These are phyloP conservation scores for Spergularia azorica DNA, from an alignment of 179 eudicot genomes.

Conservation along the genomic window DNA sequence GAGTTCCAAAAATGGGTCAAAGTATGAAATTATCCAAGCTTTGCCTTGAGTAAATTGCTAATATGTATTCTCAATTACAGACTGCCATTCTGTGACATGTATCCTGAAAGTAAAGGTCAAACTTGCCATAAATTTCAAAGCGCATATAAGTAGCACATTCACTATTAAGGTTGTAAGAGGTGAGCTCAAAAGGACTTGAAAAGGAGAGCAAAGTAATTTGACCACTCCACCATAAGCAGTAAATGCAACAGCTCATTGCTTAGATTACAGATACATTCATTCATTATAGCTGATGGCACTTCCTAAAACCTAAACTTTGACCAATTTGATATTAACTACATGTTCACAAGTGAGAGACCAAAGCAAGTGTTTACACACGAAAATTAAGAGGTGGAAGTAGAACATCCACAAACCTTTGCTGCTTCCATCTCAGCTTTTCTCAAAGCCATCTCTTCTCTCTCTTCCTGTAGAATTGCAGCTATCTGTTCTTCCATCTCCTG, in stretches of 20 bases:
- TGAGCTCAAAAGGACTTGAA: too few relatives aligned
- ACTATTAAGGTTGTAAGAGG: too few relatives aligned
- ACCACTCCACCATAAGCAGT: too few relatives aligned
- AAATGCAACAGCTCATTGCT: too few relatives aligned
- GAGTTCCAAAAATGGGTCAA: not conserved
- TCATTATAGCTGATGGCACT: too few relatives aligned
- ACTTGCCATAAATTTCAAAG: not conserved
- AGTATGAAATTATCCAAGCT: not conserved
- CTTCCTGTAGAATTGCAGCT: constrained; percentile 72
- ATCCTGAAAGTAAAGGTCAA: not conserved
- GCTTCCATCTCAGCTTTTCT: constrained; percentile 99
- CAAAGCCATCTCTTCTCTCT: constrained; percentile 93
- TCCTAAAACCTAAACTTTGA: not conserved
- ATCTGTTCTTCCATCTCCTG: constrained; percentile 96
- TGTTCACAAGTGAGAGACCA: not conserved
- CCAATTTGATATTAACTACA: not conserved
- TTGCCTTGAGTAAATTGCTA: too few relatives aligned
- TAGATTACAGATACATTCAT: too few relatives aligned
- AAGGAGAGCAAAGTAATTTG: too few relatives aligned
- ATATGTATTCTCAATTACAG: too few relatives aligned
- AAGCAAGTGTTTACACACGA: not conserved
- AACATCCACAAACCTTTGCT: constrained; percentile 56
- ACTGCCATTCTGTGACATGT: too few relatives aligned
- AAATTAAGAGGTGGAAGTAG: not conserved
- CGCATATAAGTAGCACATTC: too few relatives aligned